Conservation (phyloP, 2,329 filamentous ascomycete genomes). For the Colletotrichum truncatum region DNA sequence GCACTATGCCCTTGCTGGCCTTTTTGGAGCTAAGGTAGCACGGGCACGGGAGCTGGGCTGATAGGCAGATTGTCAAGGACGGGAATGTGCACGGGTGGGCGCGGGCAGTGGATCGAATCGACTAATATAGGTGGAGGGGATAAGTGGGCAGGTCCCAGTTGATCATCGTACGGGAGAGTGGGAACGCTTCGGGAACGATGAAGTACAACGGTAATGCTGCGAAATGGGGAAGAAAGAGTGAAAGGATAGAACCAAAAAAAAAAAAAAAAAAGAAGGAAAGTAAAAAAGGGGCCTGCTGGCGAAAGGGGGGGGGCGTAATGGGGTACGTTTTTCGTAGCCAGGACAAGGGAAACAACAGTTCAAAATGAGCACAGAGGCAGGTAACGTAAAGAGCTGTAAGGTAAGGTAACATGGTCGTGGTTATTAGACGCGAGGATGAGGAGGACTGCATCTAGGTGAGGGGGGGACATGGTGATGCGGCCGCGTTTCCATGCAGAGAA, state of each 20-base stretch:
- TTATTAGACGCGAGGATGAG: neutral
- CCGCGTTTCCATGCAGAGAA: neutral
- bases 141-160: constrained; percentile 24
- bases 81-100: constrained; percentile 3
- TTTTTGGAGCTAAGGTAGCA: neutral
- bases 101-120: constrained; percentile 22
- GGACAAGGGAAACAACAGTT: neutral
- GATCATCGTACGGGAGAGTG: constrained; percentile 16
- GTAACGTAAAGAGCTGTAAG: too few relatives aligned
- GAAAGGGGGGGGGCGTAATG: neutral
- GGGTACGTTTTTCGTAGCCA: neutral
- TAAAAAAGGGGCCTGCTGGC: neutral
- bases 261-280: neutral
- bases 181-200: constrained; percentile 11
- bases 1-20: constrained; percentile 11
- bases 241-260: too few relatives aligned
- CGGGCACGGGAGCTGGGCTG: constrained; percentile 3
- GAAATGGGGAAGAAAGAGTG: neutral
- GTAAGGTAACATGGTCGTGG: too few relatives aligned
- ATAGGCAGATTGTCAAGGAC: constrained; percentile 19
- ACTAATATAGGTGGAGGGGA: constrained; percentile 13
- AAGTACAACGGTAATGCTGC: constrained; percentile 7
- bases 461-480: neutral
- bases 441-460: neutral
- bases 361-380: neutral